These are phyloP conservation scores for Botrytis deweyae DNA, from an alignment of 2,329 filamentous ascomycete genomes.

Conservation along the genomic window DNA sequence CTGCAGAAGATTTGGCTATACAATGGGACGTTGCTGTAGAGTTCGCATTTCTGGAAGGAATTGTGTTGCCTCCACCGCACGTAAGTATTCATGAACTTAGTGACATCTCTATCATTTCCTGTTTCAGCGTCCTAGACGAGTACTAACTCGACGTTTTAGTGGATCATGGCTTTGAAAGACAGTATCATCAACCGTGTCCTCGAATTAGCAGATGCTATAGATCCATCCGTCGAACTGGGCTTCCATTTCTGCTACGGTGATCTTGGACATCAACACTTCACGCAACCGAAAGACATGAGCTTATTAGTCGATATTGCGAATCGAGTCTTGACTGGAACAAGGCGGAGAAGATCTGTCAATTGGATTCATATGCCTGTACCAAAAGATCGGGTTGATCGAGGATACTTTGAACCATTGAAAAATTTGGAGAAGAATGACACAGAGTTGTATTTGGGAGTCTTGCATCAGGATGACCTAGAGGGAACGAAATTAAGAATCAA, in stretches of 20 bases:
- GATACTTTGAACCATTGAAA: conserved; percentile 44
- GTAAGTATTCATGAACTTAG: not conserved
- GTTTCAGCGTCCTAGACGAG: not conserved
- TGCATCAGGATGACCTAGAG: conserved; percentile 43
- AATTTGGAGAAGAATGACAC: conserved; percentile 37
- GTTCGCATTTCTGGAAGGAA: conserved; percentile 34
- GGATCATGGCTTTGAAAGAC: conserved; percentile 33
- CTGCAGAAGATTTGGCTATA: conserved; percentile 38
- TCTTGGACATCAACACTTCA: conserved; percentile 45
- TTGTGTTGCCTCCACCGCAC: conserved; percentile 7
- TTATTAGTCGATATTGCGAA: conserved; percentile 43
- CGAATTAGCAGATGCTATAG: conserved; percentile 39
- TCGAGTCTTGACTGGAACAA: conserved; percentile 31
- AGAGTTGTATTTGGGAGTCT: conserved; percentile 44
- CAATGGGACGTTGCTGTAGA: conserved; percentile 39
- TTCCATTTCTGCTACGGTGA: conserved; percentile 52
- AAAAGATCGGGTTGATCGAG: conserved; percentile 40
- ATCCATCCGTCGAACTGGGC: conserved; percentile 43
- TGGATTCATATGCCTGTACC: conserved; percentile 49
- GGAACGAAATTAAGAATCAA: conserved; percentile 43
- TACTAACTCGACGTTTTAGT: conserved; percentile 1
- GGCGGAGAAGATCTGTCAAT: conserved; percentile 38
- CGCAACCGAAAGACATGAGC: conserved; percentile 41
- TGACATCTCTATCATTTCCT: not conserved
- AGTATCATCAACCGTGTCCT: conserved; percentile 41